Conservation (phyloP, 1,284 basidiomycete genomes). For the Ustilago cynodontis region DNA sequence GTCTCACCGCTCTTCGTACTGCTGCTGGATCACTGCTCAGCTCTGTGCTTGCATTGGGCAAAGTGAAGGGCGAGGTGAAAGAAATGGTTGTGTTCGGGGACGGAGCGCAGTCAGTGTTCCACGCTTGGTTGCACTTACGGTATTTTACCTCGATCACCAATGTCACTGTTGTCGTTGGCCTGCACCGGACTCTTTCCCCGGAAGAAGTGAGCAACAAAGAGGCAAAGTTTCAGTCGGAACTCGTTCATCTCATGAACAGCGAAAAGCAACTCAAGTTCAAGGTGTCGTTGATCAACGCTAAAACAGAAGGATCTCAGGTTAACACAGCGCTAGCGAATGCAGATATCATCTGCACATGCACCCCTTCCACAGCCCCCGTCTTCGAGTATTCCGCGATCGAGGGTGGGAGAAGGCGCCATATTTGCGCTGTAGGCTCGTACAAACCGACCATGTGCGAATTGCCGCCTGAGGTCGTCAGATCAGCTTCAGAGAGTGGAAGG, state of each 20-base stretch:
- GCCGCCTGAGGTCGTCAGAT: not conserved
- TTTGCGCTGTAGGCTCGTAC: slow-evolving; percentile 31
- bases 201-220: slow-evolving; percentile 10
- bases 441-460: slow-evolving; percentile 39
- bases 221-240: not conserved
- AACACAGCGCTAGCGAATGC: not conserved
- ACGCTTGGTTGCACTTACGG: slow-evolving; percentile 24
- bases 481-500: not conserved
- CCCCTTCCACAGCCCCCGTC: slow-evolving; percentile 15
- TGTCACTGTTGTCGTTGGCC: not conserved
- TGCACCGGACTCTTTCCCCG: not conserved
- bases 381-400: not conserved
- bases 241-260: not conserved
- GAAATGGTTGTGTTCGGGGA: slow-evolving; percentile 27
- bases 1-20: slow-evolving; percentile 25
- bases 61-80: not conserved
- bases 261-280: not conserved
- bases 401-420: not conserved
- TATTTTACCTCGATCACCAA: slow-evolving; percentile 6
- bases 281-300: not conserved
- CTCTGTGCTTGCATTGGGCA: slow-evolving; percentile 9
- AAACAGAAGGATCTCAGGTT: not conserved
- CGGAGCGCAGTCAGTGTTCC: slow-evolving; percentile 26
- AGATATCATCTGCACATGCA: slow-evolving; percentile 33
- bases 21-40: slow-evolving; percentile 28